Percentiles rank a stretch among this genome's conserved stretches.
Evolutionary conservation across 2,329 filamentous ascomycete species (phyloP).

Genomic region (Huntiella omanensis): DNA sequence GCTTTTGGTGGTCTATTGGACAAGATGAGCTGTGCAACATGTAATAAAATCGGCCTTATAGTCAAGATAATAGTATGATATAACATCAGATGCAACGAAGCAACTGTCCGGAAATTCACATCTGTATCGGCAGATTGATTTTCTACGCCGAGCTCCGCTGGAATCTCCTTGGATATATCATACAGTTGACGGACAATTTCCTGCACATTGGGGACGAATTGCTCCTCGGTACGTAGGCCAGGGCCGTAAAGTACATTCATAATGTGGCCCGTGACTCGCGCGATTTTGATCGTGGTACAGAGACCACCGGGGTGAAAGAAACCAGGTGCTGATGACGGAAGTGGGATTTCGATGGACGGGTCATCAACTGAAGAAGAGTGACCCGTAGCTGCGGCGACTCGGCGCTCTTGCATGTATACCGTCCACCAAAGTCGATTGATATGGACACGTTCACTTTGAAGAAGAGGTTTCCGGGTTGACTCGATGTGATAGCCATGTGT

Average conservation of each 20-base stretch:
- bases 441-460: constrained; percentile 13
- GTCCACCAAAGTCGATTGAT: constrained; percentile 17
- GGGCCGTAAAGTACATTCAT: constrained; percentile 17
- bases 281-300: constrained; percentile 17
- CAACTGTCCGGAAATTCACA: constrained; percentile 17
- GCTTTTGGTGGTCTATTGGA: constrained; percentile 14
- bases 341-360: constrained; percentile 9
- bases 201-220: constrained; percentile 17
- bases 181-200: constrained; percentile 16
- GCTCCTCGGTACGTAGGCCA: constrained; percentile 16
- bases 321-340: constrained; percentile 14
- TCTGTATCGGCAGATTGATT: constrained; percentile 13
- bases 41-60: constrained; percentile 16
- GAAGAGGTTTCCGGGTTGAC: constrained; percentile 6
- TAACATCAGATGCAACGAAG: constrained; percentile 18
- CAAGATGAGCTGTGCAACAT: constrained; percentile 16
- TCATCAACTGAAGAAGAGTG: constrained; percentile 10
- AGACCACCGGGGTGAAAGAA: constrained; percentile 16
- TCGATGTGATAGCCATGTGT: constrained; percentile 16
- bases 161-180: constrained; percentile 13
- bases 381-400: constrained; percentile 11
- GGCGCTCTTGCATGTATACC: constrained; percentile 17
- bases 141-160: constrained; percentile 13
- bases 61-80: constrained; percentile 19
- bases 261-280: constrained; percentile 15